A percentile compares a stretch with the other conserved stretches of the same genome.
phyloP scores from a whole-genome alignment of 768 basidiomycete genomes.

The Psilocybe azurescens region DNA sequence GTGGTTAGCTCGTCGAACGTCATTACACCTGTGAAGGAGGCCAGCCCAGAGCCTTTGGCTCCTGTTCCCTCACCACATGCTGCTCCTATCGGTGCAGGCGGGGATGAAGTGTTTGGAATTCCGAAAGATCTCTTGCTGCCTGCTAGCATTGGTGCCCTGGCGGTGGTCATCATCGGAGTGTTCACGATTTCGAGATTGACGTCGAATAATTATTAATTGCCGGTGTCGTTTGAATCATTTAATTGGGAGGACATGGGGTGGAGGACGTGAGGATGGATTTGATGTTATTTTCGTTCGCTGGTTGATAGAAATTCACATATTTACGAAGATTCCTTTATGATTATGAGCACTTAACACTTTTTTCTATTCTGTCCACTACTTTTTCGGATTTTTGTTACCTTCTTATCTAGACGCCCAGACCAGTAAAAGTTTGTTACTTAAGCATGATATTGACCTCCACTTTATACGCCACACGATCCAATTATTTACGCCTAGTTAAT shows the following conservation, averaged over 20 bases:
- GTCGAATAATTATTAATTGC: conserved; percentile 45
- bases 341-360: neutral
- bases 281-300: neutral
- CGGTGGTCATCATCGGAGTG: conserved; percentile 87
- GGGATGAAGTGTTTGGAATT: conserved; percentile 79
- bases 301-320: neutral
- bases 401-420: neutral
- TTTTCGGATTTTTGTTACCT: neutral
- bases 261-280: neutral
- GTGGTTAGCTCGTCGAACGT: conserved; percentile 18
- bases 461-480: neutral
- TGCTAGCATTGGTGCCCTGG: conserved; percentile 92
- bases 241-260: neutral
- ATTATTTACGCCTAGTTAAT: neutral
- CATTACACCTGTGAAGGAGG: conserved; percentile 19
- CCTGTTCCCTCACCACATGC: neutral
- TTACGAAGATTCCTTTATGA: neutral
- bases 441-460: neutral
- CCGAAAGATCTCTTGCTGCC: conserved; percentile 93
- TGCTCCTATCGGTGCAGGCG: conserved; percentile 21
- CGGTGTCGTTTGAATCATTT: neutral
- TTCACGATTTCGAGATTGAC: conserved; percentile 87
- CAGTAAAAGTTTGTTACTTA: neutral
- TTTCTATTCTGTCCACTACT: neutral
- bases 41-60: conserved; percentile 9